These are phyloP conservation scores for Zoysia japonica DNA, from an alignment of 176 grass and related monocot genomes.

Conservation along the genomic window DNA sequence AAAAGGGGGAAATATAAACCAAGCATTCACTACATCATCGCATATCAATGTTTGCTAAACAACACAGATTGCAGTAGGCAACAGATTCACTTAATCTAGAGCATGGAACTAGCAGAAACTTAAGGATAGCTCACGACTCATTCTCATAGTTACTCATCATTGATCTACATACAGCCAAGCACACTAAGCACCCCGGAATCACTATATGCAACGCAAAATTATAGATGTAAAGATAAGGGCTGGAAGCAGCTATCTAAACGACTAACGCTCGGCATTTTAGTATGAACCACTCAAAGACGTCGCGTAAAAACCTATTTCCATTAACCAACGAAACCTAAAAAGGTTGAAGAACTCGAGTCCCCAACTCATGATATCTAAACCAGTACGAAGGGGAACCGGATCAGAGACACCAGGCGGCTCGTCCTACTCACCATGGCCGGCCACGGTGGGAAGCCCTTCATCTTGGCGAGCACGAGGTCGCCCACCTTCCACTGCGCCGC, in stretches of 20 bases:
- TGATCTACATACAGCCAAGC: constrained; percentile 13
- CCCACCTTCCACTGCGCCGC: constrained; percentile 92
- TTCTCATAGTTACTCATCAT: constrained; percentile 8
- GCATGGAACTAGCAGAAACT: constrained; percentile 27
- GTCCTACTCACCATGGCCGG: constrained; percentile 71
- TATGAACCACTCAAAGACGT: constrained; percentile 7
- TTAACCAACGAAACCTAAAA: constrained; percentile 17
- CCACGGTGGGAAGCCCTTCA: constrained; percentile 97
- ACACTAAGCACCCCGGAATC: constrained; percentile 26
- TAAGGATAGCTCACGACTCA: not conserved
- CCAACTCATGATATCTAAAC: constrained; percentile 11
- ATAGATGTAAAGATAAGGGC: not conserved
- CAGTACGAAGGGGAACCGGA: constrained; percentile 14
- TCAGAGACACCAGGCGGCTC: constrained; percentile 30
- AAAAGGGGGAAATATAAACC: constrained; percentile 9
- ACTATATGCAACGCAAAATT: not conserved
- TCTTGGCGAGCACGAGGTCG: constrained; percentile 98
- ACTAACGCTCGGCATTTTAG: not conserved
- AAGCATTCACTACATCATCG: constrained; percentile 2
- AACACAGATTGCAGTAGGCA: constrained; percentile 7
- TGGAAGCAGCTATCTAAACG: not conserved
- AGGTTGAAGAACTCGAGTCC: not conserved
- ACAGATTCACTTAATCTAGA: not conserved
- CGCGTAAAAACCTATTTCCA: not conserved
- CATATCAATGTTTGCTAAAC: constrained; percentile 23